Evolutionary conservation across 306 rosid species (phyloP).

Genomic region (Cicer chorassanicum): DNA sequence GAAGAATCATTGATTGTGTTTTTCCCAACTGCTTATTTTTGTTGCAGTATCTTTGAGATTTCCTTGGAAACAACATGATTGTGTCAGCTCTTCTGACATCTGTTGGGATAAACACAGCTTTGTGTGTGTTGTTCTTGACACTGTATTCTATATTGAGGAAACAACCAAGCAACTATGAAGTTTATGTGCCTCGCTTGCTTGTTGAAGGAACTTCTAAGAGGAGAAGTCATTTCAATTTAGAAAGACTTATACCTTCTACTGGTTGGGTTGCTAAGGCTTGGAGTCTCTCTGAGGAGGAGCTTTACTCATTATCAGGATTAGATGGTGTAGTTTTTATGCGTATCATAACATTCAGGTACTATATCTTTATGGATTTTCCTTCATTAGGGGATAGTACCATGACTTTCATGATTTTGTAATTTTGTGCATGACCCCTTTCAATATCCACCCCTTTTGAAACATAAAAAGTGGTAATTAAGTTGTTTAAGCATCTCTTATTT

Average conservation of each 20-base stretch:
- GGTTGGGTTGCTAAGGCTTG: conserved; percentile 79
- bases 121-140: conserved; percentile 75
- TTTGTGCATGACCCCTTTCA: background rate
- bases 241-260: conserved; percentile 80
- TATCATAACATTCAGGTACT: conserved; percentile 76
- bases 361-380: background rate
- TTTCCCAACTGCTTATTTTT: conserved; percentile 21
- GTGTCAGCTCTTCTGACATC: conserved; percentile 91
- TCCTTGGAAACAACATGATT: conserved; percentile 57
- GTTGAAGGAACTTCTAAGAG: conserved; percentile 67
- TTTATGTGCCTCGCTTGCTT: conserved; percentile 71
- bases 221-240: conserved; percentile 65
- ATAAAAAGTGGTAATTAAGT: background rate
- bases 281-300: conserved; percentile 84
- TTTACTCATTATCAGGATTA: conserved; percentile 67
- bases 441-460: background rate
- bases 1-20: background rate
- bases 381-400: conserved; percentile 18
- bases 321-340: conserved; percentile 87
- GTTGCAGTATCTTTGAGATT: conserved; percentile 45
- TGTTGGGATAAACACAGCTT: conserved; percentile 76
- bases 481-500: conserved; percentile 22
- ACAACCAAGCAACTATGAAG: conserved; percentile 76
- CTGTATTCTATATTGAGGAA: conserved; percentile 80
- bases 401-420: background rate